Conservation (phyloP, 2,329 filamentous ascomycete genomes). For the Cephalotrichum gorgonifer region DNA sequence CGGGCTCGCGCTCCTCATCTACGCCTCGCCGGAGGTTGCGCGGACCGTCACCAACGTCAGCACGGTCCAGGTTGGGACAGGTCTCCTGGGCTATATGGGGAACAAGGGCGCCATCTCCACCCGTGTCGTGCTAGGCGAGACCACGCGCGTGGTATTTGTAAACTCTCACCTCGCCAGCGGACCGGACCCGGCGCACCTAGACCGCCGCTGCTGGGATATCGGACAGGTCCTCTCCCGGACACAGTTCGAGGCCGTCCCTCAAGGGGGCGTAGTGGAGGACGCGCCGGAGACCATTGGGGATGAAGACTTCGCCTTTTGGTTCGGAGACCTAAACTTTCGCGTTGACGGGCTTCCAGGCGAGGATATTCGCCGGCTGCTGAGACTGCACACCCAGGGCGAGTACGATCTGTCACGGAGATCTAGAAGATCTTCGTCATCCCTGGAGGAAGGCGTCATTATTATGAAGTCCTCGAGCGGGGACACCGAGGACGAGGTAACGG, state of each 20-base stretch:
- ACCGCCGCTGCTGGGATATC: slow-evolving; percentile 84
- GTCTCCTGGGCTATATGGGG: slow-evolving; percentile 83
- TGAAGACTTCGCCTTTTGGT: slow-evolving; percentile 92
- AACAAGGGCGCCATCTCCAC: slow-evolving; percentile 89
- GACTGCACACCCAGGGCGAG: slow-evolving; percentile 71
- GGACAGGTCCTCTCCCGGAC: slow-evolving; percentile 66
- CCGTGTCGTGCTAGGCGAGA: slow-evolving; percentile 77
- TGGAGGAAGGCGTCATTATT: slow-evolving; percentile 31
- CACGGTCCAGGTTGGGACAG: slow-evolving; percentile 76
- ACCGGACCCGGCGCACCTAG: slow-evolving; percentile 63
- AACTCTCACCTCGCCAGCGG: slow-evolving; percentile 90
- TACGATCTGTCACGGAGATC: slow-evolving; percentile 45
- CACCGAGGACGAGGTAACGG: slow-evolving; percentile 24
- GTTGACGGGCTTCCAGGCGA: slow-evolving; percentile 80
- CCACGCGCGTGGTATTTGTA: slow-evolving; percentile 78
- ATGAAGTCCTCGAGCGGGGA: slow-evolving; percentile 32
- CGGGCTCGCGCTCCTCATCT: slow-evolving; percentile 74
- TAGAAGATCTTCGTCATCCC: slow-evolving; percentile 9
- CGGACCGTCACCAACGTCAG: slow-evolving; percentile 72
- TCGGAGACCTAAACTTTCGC: slow-evolving; percentile 92
- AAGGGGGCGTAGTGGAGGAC: slow-evolving; percentile 54
- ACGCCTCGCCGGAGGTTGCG: slow-evolving; percentile 68
- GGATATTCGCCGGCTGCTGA: slow-evolving; percentile 76
- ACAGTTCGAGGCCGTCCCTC: slow-evolving; percentile 64
- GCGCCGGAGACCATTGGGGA: slow-evolving; percentile 66